Percentiles rank a stretch among this genome's conserved stretches.
These are phyloP conservation scores for Phytophthora litchii DNA, from an alignment of 352 stramenopile genomes.

Conservation along the genomic window DNA sequence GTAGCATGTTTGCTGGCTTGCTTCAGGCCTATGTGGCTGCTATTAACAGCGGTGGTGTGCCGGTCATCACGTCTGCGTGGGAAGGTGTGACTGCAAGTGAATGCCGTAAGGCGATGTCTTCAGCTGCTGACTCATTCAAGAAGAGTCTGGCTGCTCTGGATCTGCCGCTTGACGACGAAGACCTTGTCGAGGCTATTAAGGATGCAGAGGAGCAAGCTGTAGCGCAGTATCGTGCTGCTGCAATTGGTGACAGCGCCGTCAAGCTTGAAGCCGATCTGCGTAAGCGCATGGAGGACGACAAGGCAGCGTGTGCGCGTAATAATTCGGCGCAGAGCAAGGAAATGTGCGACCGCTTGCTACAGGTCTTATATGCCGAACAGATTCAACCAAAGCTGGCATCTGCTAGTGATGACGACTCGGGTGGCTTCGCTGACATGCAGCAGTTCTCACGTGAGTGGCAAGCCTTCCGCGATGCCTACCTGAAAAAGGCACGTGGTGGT, in stretches of 20 bases:
- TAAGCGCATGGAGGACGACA: slow-evolving; percentile 77
- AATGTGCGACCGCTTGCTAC: slow-evolving; percentile 79
- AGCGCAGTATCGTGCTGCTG: slow-evolving; percentile 58
- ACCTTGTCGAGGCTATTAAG: slow-evolving; percentile 61
- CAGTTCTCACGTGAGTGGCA: slow-evolving; percentile 76
- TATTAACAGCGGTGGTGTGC: slow-evolving; percentile 89
- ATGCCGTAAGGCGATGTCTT: slow-evolving; percentile 76
- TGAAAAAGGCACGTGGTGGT: slow-evolving; percentile 67
- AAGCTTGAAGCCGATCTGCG: slow-evolving; percentile 73
- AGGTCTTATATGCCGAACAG: slow-evolving; percentile 82
- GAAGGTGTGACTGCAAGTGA: slow-evolving; percentile 83
- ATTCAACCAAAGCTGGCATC: slow-evolving; percentile 81
- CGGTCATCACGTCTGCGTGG: slow-evolving; percentile 89
- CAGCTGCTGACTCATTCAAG: slow-evolving; percentile 68
- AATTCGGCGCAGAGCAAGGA: slow-evolving; percentile 74
- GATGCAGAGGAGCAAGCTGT: slow-evolving; percentile 60
- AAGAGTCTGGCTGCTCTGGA: slow-evolving; percentile 61
- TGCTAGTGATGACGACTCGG: slow-evolving; percentile 47
- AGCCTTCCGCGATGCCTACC: slow-evolving; percentile 76
- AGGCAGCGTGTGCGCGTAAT: slow-evolving; percentile 41
- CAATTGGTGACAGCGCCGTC: slow-evolving; percentile 68
- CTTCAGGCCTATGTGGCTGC: slow-evolving; percentile 85
- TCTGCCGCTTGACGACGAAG: slow-evolving; percentile 73
- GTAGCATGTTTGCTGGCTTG: slow-evolving; percentile 85
- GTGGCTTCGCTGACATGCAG: slow-evolving; percentile 79